Evolutionary conservation across 129 eudicot genomes (phyloP).

Genomic region (Artemisia annua): DNA sequence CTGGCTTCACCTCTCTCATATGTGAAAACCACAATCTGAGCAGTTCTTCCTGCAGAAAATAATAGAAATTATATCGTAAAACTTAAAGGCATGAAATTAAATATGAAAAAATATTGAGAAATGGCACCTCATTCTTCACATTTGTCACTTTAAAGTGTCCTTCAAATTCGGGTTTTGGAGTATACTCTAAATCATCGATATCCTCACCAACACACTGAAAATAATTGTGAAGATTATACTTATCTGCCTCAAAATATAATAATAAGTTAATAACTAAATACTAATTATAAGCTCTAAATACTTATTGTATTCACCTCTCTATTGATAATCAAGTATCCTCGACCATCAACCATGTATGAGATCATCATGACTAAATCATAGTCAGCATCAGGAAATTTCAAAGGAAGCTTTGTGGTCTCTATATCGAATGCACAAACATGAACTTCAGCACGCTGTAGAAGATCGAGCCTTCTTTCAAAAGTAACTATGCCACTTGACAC

Average conservation of each 20-base stretch:
- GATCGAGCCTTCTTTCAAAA: constrained; percentile 80
- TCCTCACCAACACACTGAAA: constrained; percentile 97
- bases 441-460: constrained; percentile 98
- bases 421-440: constrained; percentile 99
- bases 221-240: not conserved
- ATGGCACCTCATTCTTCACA: constrained; percentile 82
- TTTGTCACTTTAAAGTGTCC: constrained; percentile 88
- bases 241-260: not conserved
- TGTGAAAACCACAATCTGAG: constrained; percentile 82
- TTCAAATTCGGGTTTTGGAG: constrained; percentile 97
- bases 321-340: constrained; percentile 86
- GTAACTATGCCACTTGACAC: constrained; percentile 74
- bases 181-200: constrained; percentile 91
- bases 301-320: constrained; percentile 64
- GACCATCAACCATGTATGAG: constrained; percentile 97
- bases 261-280: not conserved
- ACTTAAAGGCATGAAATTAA: not conserved
- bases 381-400: constrained; percentile 98
- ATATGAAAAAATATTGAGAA: constrained; percentile 12
- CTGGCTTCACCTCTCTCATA: constrained; percentile 96
- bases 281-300: too few relatives aligned
- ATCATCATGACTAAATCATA: constrained; percentile 98
- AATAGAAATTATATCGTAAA: constrained; percentile 19
- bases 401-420: constrained; percentile 98
- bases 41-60: constrained; percentile 59